Conservation (phyloP, 2,329 filamentous ascomycete species). For the Aspergillus phoenicis region DNA sequence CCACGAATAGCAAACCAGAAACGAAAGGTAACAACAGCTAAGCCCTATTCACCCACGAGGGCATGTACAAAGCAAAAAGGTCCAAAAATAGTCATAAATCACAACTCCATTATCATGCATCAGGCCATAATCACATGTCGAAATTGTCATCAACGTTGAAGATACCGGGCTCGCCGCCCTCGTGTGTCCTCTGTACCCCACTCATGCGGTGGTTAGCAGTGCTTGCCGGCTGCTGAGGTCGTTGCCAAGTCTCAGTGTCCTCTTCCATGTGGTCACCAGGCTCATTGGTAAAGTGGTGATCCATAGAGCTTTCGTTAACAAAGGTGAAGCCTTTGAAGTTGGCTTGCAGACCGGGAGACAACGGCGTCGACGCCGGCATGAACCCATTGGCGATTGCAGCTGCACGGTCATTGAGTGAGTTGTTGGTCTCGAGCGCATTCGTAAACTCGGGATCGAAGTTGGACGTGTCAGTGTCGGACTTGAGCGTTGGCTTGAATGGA, state of each 20-base stretch:
- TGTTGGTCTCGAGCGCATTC: constrained; percentile 82
- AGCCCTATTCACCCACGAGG: constrained; percentile 25
- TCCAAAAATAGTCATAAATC: constrained; percentile 34
- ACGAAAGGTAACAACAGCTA: constrained; percentile 22
- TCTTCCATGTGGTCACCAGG: constrained; percentile 47
- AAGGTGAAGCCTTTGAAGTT: constrained; percentile 99
- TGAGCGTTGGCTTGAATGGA: constrained; percentile 96
- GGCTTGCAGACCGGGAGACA: constrained; percentile 93
- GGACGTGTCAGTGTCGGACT: constrained; percentile 92
- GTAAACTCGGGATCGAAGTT: constrained; percentile 99
- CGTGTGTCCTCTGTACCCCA: constrained; percentile 45
- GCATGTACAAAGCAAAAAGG: constrained; percentile 35
- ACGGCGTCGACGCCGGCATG: constrained; percentile 83
- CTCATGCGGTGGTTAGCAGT: constrained; percentile 48
- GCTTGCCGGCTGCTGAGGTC: constrained; percentile 33
- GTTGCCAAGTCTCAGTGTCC: constrained; percentile 39
- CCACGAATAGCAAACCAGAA: constrained; percentile 3
- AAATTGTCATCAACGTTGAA: constrained; percentile 50
- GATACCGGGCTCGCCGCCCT: constrained; percentile 42
- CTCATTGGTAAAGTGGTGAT: constrained; percentile 55
- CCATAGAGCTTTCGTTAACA: constrained; percentile 94
- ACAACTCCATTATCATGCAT: constrained; percentile 44
- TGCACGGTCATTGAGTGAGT: constrained; percentile 87
- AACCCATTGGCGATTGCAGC: constrained; percentile 78
- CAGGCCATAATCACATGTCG: constrained; percentile 47